A percentile compares a stretch with the other conserved stretches of the same genome.
These are phyloP conservation scores for Vitis hybrid DNA, from an alignment of 177 flowering plant species.

Conservation along the genomic window DNA sequence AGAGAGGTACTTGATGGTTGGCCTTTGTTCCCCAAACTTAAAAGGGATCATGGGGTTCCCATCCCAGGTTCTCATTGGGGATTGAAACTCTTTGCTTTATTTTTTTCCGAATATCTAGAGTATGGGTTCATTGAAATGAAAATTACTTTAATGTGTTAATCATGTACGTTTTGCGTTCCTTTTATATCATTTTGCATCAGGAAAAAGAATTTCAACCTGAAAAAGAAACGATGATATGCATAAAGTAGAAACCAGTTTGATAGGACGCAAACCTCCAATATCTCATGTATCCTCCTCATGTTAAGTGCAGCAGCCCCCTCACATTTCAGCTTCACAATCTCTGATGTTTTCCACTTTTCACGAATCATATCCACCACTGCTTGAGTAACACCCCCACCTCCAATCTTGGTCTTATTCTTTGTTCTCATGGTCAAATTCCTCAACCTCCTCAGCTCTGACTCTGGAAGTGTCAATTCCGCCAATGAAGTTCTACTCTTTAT, in stretches of 20 bases:
- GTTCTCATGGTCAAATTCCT: constrained; percentile 54
- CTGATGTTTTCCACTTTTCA: constrained; percentile 74
- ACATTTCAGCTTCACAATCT: constrained; percentile 78
- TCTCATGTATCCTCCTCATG: constrained; percentile 93
- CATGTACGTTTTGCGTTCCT: too few species aligned
- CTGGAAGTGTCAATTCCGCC: constrained; percentile 83
- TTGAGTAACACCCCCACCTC: constrained; percentile 72
- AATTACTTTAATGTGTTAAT: too few species aligned
- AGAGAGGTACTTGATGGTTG: too few species aligned
- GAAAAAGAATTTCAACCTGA: neutral
- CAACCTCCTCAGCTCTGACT: constrained; percentile 76
- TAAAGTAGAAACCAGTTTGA: neutral
- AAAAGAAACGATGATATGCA: neutral
- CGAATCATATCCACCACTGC: constrained; percentile 70
- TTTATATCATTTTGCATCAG: too few species aligned
- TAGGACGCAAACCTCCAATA: constrained; percentile 74
- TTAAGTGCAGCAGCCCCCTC: constrained; percentile 81
- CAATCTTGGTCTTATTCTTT: constrained; percentile 63
- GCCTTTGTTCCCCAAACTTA: too few species aligned
- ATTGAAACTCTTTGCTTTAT: too few species aligned
- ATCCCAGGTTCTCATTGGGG: too few species aligned
- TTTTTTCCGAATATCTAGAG: too few species aligned
- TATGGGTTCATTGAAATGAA: too few species aligned
- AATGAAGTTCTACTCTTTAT: constrained; percentile 45
- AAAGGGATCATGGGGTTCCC: too few species aligned